Evolutionary conservation across 1,284 basidiomycete species (phyloP), one percentile per base, ranked within the genome.

Genomic region (Neotropicomus parvogracilis): DNA sequence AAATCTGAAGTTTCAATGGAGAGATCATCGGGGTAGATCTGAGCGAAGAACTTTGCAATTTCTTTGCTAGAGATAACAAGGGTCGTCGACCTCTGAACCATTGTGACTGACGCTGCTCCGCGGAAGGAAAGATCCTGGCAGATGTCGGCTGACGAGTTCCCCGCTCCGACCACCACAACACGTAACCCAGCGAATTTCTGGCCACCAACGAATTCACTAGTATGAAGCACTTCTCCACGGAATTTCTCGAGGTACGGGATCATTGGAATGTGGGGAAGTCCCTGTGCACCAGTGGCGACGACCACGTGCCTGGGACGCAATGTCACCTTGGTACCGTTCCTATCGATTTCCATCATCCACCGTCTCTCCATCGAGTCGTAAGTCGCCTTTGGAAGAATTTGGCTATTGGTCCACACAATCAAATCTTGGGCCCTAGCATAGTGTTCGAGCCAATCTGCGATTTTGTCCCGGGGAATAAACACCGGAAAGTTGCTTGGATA

Each of bases 91-190:
- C 48, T 50, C 39, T 50, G 48, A 6, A 50, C 24, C 48, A 50
- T 49, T 6, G 48, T 49, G 5, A 49, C 48, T 6, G 48, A 50
- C 14, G 48, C 33, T 1, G 48, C 48, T 19, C 48, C 48, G 13
- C 48, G 48, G 38, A 50, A 44, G 21, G 33, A 35, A 12, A 50
- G 48, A 17, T 50, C 48, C 17, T 50, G 48, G 27, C 48, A 50
- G 14, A 50, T 50, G n/a, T 49, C 48, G 19, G 48, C 48, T 3
- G 48, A 50, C 10, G 48, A 50, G 21, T 50, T 50, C n/a, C 47
- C 48, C 6, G 48, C 48, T 19, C 48, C 48, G n/a, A 51, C 32
- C 48, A 50, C 48, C 8, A 50, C 33, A 32, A 51, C 48, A 11
- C 48, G 38, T 31, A 44, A 36, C 12, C 38, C 47, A 28, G 31